These are phyloP conservation scores for Mycena leptocephala DNA, from an alignment of 768 basidiomycete species.

Conservation along the genomic window DNA sequence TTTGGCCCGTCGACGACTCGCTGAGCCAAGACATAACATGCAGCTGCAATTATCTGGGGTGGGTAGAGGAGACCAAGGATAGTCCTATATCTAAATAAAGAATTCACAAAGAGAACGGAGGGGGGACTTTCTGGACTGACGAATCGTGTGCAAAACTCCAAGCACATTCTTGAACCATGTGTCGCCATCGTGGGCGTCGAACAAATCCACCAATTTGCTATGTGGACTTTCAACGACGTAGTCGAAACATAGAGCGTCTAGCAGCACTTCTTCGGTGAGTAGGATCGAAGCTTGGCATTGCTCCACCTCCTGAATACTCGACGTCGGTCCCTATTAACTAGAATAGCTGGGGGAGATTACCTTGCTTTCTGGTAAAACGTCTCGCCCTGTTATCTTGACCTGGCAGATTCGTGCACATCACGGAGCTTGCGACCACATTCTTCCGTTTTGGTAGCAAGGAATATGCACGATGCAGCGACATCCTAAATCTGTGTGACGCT, in stretches of 20 bases:
- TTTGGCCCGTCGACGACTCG: constrained; percentile 81
- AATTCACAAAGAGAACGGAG: constrained; percentile 17
- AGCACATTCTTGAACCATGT: constrained; percentile 77
- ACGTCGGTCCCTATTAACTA: background rate
- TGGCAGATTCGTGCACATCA: constrained; percentile 88
- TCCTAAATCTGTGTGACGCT: constrained; percentile 63
- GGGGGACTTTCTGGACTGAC: constrained; percentile 58
- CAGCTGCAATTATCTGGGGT: constrained; percentile 80
- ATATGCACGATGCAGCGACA: constrained; percentile 89
- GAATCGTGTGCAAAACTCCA: constrained; percentile 94
- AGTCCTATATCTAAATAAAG: constrained; percentile 77
- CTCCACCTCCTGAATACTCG: constrained; percentile 76
- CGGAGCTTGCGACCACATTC: constrained; percentile 90
- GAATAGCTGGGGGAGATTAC: constrained; percentile 49
- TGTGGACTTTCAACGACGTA: constrained; percentile 87
- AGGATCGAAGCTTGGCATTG: constrained; percentile 79
- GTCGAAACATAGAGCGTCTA: constrained; percentile 91
- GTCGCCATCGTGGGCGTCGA: constrained; percentile 69
- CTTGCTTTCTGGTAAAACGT: constrained; percentile 77
- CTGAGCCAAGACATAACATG: constrained; percentile 86
- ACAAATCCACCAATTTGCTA: constrained; percentile 80
- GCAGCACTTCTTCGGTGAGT: constrained; percentile 81
- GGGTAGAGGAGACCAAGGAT: constrained; percentile 83
- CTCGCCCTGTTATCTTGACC: constrained; percentile 74
- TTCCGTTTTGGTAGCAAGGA: constrained; percentile 93